Conservation (phyloP, 2,329 filamentous ascomycete genomes). For the Cephalotrichum gorgonifer region DNA sequence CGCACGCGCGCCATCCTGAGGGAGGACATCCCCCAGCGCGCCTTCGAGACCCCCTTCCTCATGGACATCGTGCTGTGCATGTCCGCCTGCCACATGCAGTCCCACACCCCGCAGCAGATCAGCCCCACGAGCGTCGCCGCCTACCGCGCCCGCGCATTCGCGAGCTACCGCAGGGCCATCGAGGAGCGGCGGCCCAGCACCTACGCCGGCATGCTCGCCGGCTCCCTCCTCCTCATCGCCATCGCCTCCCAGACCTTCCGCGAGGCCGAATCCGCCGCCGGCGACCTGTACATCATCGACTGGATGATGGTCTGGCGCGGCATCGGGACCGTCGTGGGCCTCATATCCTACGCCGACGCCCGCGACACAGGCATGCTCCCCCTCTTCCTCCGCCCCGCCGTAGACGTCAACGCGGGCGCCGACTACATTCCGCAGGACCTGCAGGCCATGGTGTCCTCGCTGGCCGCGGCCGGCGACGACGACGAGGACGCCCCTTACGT, state of each 20-base stretch:
- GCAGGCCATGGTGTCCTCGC: slow-evolving; percentile 36
- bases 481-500: slow-evolving; percentile 30
- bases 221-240: slow-evolving; percentile 40
- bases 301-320: slow-evolving; percentile 48
- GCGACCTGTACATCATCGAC: slow-evolving; percentile 39
- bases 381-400: slow-evolving; percentile 37
- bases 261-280: slow-evolving; percentile 23
- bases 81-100: slow-evolving; percentile 36
- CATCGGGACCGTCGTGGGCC: slow-evolving; percentile 35
- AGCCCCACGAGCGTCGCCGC: slow-evolving; percentile 25
- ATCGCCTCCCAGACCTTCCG: slow-evolving; percentile 40
- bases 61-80: slow-evolving; percentile 44
- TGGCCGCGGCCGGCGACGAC: slow-evolving; percentile 22
- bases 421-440: slow-evolving; percentile 34
- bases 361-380: slow-evolving; percentile 31
- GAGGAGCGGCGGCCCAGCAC: slow-evolving; percentile 31
- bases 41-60: slow-evolving; percentile 41
- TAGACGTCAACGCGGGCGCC: slow-evolving; percentile 31
- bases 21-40: slow-evolving; percentile 35
- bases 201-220: slow-evolving; percentile 38
- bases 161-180: slow-evolving; percentile 41
- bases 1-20: slow-evolving; percentile 32
- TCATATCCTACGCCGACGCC: slow-evolving; percentile 20
- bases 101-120: slow-evolving; percentile 27
- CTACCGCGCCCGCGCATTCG: slow-evolving; percentile 39